Evolutionary conservation across 1,139 yeast genomes (phyloP).

Genomic region (Sugiyamaella xylanicola): DNA sequence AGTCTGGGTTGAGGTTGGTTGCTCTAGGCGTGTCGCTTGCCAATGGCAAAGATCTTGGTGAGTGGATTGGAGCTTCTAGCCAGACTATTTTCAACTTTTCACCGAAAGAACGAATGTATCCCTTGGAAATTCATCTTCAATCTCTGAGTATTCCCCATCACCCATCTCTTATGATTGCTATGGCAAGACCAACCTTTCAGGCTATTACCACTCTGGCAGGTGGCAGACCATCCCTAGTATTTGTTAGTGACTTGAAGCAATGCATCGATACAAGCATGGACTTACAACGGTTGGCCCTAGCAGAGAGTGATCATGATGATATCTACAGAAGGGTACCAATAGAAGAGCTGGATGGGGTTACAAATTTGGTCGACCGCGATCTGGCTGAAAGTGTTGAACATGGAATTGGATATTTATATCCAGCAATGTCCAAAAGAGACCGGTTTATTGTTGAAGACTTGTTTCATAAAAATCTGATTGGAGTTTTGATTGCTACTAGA

Average conservation of each 20-base stretch:
- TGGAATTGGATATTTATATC: slow-evolving; percentile 71
- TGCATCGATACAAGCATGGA: slow-evolving; percentile 56
- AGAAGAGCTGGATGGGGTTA: slow-evolving; percentile 39
- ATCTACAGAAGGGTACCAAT: slow-evolving; percentile 6
- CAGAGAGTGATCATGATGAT: slow-evolving; percentile 41
- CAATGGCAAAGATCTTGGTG: slow-evolving; percentile 75
- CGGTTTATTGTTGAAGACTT: slow-evolving; percentile 56
- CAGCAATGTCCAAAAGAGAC: slow-evolving; percentile 62
- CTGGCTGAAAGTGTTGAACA: slow-evolving; percentile 50
- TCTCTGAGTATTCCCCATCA: slow-evolving; percentile 51
- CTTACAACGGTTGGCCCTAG: slow-evolving; percentile 45
- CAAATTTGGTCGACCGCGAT: slow-evolving; percentile 52
- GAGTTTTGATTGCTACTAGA: slow-evolving; percentile 58
- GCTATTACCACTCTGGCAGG: slow-evolving; percentile 39
- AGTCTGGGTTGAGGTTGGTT: slow-evolving; percentile 56
- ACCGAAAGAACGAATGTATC: slow-evolving; percentile 58
- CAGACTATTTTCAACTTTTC: slow-evolving; percentile 67
- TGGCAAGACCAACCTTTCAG: slow-evolving; percentile 53
- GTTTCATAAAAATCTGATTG: slow-evolving; percentile 52
- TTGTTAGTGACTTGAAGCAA: slow-evolving; percentile 58
- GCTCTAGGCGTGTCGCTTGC: slow-evolving; percentile 71
- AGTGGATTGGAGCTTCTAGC: slow-evolving; percentile 77
- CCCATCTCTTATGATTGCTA: slow-evolving; percentile 54
- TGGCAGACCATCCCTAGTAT: slow-evolving; percentile 51
- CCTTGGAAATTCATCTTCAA: slow-evolving; percentile 63